These are phyloP conservation scores for Apiotrichum sp. DNA, from an alignment of 1,284 basidiomycete genomes.

Conservation along the genomic window DNA sequence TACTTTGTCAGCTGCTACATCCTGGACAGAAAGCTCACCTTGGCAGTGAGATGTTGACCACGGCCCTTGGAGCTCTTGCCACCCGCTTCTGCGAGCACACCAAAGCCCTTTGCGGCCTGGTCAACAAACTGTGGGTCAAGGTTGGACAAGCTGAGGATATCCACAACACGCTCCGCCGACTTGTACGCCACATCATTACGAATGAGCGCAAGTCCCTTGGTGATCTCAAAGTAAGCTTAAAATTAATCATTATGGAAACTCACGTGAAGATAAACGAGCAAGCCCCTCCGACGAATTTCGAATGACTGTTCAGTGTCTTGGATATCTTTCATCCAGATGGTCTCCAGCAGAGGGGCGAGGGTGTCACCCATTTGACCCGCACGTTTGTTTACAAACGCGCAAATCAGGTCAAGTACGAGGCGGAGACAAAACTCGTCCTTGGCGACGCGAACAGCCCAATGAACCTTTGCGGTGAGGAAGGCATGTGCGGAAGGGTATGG, in stretches of 20 bases:
- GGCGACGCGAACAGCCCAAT: constrained; percentile 56
- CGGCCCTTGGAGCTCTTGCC: constrained; percentile 61
- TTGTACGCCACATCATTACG: constrained; percentile 57
- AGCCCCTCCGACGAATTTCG: constrained; percentile 21
- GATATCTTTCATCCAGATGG: constrained; percentile 48
- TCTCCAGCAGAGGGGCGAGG: constrained; percentile 46
- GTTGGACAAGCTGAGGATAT: constrained; percentile 58
- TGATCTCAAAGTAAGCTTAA: constrained; percentile 52
- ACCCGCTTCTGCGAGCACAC: constrained; percentile 54
- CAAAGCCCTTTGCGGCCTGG: constrained; percentile 63
- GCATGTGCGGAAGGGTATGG: constrained; percentile 25
- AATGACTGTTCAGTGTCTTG: constrained; percentile 27
- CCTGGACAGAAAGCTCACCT: constrained; percentile 49
- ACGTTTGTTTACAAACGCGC: constrained; percentile 70
- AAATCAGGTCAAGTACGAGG: constrained; percentile 58
- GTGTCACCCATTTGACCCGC: constrained; percentile 53
- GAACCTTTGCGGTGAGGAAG: constrained; percentile 55
- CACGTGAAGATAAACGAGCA: constrained; percentile 27
- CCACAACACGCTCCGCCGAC: constrained; percentile 62
- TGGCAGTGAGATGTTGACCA: constrained; percentile 57
- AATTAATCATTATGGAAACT: not conserved
- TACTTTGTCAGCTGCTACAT: constrained; percentile 35
- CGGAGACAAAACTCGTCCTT: constrained; percentile 57
- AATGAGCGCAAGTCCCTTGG: constrained; percentile 70
- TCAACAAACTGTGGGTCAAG: constrained; percentile 32